phyloP scores from a whole-genome alignment of 2,329 filamentous ascomycete genomes.

The Aspergillus glaucus region DNA sequence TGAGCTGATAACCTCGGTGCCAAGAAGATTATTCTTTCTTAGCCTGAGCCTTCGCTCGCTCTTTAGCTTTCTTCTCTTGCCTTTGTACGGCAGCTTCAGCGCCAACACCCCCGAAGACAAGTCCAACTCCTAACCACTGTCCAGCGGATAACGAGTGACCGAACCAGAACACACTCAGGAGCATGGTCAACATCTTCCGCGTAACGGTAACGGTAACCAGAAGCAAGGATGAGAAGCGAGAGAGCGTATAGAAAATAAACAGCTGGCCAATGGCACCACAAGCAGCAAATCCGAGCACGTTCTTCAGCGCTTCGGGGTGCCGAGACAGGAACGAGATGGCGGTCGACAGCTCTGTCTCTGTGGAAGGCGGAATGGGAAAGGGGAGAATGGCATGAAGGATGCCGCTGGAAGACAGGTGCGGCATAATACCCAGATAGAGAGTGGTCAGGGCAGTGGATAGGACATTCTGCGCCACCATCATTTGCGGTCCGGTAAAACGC shows the following conservation, averaged over 20 bases:
- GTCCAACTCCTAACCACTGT: constrained; percentile 85
- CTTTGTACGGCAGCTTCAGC: constrained; percentile 78
- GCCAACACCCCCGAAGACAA: constrained; percentile 94
- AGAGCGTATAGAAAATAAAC: constrained; percentile 95
- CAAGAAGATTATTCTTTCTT: constrained; percentile 21
- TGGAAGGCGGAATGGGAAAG: constrained; percentile 50
- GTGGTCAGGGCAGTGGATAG: constrained; percentile 74
- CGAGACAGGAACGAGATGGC: constrained; percentile 73
- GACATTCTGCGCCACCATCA: constrained; percentile 98
- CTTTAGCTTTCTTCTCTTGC: constrained; percentile 77
- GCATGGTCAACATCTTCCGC: constrained; percentile 98
- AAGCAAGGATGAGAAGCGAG: constrained; percentile 83
- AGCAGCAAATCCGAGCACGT: constrained; percentile 81
- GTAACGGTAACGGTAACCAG: constrained; percentile 96
- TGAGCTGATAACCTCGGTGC: too few species aligned
- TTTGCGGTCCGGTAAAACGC: constrained; percentile 84
- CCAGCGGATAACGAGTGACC: constrained; percentile 79
- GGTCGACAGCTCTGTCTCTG: constrained; percentile 69
- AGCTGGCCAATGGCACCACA: constrained; percentile 92
- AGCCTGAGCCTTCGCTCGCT: constrained; percentile 50
- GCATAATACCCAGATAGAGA: constrained; percentile 68
- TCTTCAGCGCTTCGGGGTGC: constrained; percentile 75
- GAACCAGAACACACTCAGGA: constrained; percentile 89
- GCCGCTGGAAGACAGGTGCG: constrained; percentile 66
- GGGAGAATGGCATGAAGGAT: constrained; percentile 61